A percentile compares a stretch with the other conserved stretches of the same genome.
phyloP scores from a whole-genome alignment of 148 eudicot genomes.

The Hydrangea macrophylla region DNA sequence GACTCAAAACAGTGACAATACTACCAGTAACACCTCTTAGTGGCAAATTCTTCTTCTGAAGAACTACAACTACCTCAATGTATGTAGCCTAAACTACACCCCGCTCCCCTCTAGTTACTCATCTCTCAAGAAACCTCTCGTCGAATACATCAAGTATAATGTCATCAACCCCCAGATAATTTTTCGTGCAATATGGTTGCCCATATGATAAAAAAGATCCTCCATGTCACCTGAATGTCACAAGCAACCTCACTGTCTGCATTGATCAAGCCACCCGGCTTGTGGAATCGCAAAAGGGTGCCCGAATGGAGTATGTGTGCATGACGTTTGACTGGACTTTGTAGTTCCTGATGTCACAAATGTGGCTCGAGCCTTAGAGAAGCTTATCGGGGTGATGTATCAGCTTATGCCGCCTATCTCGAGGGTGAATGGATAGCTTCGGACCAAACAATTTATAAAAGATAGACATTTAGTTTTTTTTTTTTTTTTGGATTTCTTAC shows the following conservation, averaged over 20 bases:
- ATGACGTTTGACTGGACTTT: conserved; percentile 74
- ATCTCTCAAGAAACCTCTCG: conserved; percentile 65
- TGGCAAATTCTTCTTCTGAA: conserved; percentile 94
- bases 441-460: conserved; percentile 77
- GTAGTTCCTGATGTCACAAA: conserved; percentile 69
- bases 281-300: conserved; percentile 92
- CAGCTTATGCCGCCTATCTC: conserved; percentile 86
- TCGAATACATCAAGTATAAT: conserved; percentile 77
- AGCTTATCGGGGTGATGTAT: conserved; percentile 75
- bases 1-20: background rate
- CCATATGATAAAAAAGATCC: conserved; percentile 86
- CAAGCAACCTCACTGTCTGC: conserved; percentile 86
- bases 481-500: conserved; percentile 92
- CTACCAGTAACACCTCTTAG: conserved; percentile 34
- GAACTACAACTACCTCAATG: conserved; percentile 74
- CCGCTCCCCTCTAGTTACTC: conserved; percentile 80
- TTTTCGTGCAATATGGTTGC: conserved; percentile 91
- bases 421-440: conserved; percentile 83
- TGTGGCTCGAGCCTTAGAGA: conserved; percentile 75
- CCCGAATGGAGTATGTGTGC: conserved; percentile 94
- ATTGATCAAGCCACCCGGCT: conserved; percentile 82
- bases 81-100: conserved; percentile 84
- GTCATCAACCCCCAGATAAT: conserved; percentile 81
- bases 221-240: conserved; percentile 83
- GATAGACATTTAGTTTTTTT: conserved; percentile 71